Evolutionary conservation across 2,329 filamentous ascomycete species (phyloP).

Genomic region (Arthrocladium fulminans): DNA sequence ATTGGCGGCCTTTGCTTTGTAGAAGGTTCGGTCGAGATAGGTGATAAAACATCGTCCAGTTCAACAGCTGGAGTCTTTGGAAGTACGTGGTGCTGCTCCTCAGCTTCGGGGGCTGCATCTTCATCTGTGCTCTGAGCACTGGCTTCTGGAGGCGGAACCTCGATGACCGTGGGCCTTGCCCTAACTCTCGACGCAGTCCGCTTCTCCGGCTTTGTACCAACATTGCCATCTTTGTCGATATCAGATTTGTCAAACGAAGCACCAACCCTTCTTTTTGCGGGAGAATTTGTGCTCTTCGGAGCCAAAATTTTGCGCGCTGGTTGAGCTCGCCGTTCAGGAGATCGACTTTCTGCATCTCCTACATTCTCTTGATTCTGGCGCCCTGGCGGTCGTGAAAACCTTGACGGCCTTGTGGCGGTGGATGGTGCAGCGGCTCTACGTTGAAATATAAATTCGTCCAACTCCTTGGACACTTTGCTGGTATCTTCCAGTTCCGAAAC

Average conservation of each 20-base stretch:
- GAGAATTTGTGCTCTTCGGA: slow-evolving; percentile 23
- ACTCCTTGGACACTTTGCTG: slow-evolving; percentile 10
- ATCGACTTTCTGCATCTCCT: slow-evolving; percentile 2
- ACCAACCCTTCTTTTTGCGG: slow-evolving; percentile 17
- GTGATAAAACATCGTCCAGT: slow-evolving; percentile 17
- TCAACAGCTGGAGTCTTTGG: slow-evolving; percentile 20
- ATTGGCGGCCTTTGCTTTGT: slow-evolving; percentile 7
- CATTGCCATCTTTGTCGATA: slow-evolving; percentile 7
- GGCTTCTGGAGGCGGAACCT: not conserved
- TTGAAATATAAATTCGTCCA: slow-evolving; percentile 21
- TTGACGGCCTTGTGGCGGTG: slow-evolving; percentile 14
- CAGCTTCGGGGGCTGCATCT: not conserved
- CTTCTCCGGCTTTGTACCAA: not conserved
- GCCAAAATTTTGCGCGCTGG: slow-evolving; percentile 18
- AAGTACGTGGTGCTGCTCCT: slow-evolving; percentile 8
- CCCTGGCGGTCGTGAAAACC: slow-evolving; percentile 18
- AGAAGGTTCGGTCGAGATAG: slow-evolving; percentile 17
- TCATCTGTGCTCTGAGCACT: not conserved
- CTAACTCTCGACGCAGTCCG: not conserved
- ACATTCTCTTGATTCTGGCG: slow-evolving; percentile 12
- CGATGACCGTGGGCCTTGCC: not conserved
- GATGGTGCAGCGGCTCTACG: slow-evolving; percentile 12
- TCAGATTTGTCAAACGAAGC: slow-evolving; percentile 12
- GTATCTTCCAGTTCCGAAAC: slow-evolving; percentile 16
- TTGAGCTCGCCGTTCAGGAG: slow-evolving; percentile 12